Evolutionary conservation across 805 yeast species (phyloP), one percentile per base, ranked within the genome.

Genomic region (Wickerhamiella sorbophila): DNA sequence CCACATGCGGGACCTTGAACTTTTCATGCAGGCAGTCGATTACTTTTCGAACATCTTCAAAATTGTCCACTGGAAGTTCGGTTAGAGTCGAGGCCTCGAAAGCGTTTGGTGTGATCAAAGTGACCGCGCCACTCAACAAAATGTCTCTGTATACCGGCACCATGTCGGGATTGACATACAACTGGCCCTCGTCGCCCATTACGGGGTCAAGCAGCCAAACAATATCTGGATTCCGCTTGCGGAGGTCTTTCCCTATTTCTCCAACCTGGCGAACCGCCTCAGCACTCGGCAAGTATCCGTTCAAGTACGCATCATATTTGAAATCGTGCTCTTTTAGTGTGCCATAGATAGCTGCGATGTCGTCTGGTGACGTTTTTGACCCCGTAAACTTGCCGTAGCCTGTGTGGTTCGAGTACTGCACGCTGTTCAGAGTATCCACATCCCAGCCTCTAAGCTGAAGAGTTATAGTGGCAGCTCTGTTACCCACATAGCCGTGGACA

Each of bases 401-500:
- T 1, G 96, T 88, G 61, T 88, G 96, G 52, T 88, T 86, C 1
- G 95, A 83, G 52, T 78, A 77, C 54, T 84, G 82, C 17, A 87
- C 94, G 1, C 94, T 84, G 60, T 88, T 84, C 42, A 91, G 66
- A 18, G 76, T 76, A 57, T 88, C 95, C 8, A 87, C 94, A 56
- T 91, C 88, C 95, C 96, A 88, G 0, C 91, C 93, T 36, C 74
- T 67, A 33, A 75, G 65, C 55, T 88, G 96, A 18, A 88, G 62
- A 0, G 97, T 95, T 56, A 91, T 82, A 2, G 88, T 81, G 1
- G 91, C 83, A 0, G 95, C 94, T 44, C 77, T 72, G 58, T 86
- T 86, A 1, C 98, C 98, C 1, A 91, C 98, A 53, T 84, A 80
- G 2, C 98, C 98, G 57, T 88, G 97, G 2, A 76, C 86, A 1